A percentile compares a stretch with the other conserved stretches of the same genome.
Conservation (phyloP, 2,329 filamentous ascomycete genomes). For the Stagonosporopsis chrysanthemi region DNA sequence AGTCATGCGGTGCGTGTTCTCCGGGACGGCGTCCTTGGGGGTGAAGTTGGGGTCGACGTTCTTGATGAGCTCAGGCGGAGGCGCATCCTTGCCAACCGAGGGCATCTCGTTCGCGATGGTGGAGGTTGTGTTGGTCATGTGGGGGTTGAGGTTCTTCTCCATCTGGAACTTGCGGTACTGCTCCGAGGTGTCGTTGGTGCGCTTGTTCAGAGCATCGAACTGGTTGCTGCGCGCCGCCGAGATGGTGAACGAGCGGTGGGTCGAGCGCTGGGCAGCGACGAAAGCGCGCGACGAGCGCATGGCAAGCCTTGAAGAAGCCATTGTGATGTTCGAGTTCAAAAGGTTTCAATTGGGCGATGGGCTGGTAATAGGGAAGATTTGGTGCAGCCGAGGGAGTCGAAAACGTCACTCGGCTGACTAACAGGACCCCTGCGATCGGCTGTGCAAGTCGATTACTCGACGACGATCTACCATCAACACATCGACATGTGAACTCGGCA, state of each 20-base stretch:
- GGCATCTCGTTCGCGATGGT: conserved; percentile 70
- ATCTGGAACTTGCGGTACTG: conserved; percentile 64
- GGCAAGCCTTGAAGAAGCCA: conserved; percentile 57
- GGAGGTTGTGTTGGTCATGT: conserved; percentile 69
- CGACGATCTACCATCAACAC: background rate
- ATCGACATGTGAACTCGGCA: background rate
- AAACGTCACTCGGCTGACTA: conserved; percentile 34
- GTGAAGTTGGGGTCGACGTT: conserved; percentile 63
- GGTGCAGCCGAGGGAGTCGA: conserved; percentile 31
- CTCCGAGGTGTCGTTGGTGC: conserved; percentile 61
- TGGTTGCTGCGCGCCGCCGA: conserved; percentile 46
- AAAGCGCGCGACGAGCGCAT: conserved; percentile 56
- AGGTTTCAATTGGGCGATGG: conserved; percentile 25
- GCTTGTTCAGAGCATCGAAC: conserved; percentile 57
- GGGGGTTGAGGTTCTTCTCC: conserved; percentile 66
- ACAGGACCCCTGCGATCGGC: conserved; percentile 26
- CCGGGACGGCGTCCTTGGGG: conserved; percentile 66
- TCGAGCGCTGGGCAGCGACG: conserved; percentile 44
- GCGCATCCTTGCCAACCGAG: conserved; percentile 62
- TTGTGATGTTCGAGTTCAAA: conserved; percentile 33
- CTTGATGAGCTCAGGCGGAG: conserved; percentile 68
- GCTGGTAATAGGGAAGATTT: conserved; percentile 18
- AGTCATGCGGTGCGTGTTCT: conserved; percentile 71
- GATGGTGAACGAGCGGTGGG: conserved; percentile 49
- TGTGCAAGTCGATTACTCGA: conserved; percentile 26